These are phyloP conservation scores for Xanthoceras sorbifolium DNA, from an alignment of 345 rosid species.

Conservation along the genomic window DNA sequence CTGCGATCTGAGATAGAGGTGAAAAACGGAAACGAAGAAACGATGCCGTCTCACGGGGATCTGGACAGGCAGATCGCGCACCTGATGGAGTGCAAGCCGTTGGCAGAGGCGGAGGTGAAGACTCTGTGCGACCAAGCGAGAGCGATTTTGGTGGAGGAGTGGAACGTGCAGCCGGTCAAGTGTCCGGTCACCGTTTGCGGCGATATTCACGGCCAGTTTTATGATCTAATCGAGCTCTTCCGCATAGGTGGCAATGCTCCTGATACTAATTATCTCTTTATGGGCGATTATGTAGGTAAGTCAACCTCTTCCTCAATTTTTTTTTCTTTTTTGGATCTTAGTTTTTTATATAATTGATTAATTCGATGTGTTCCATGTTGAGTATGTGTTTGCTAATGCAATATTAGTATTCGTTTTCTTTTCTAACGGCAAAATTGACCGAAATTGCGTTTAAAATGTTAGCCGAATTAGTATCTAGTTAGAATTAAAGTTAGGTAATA, in stretches of 20 bases:
- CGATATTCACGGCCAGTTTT: slow-evolving; percentile 98
- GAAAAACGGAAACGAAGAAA: background rate
- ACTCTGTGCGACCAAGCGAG: slow-evolving; percentile 94
- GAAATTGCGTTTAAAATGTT: background rate
- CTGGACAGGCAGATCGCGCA: slow-evolving; percentile 98
- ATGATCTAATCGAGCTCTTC: slow-evolving; percentile 94
- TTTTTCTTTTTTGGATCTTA: background rate
- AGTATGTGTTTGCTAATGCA: background rate
- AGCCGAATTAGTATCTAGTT: background rate
- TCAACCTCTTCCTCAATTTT: background rate
- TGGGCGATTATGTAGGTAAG: slow-evolving; percentile 99
- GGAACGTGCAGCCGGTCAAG: slow-evolving; percentile 99
- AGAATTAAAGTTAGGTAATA: background rate
- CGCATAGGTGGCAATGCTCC: slow-evolving; percentile 95
- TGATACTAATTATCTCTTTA: slow-evolving; percentile 94
- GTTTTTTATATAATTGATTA: background rate
- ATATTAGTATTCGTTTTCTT: background rate
- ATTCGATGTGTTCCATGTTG: background rate
- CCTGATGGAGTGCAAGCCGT: slow-evolving; percentile 94
- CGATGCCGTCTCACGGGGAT: slow-evolving; percentile 93
- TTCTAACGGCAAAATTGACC: background rate
- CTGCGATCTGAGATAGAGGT: slow-evolving; percentile 1
- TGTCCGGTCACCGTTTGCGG: slow-evolving; percentile 99
- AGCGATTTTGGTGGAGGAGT: slow-evolving; percentile 95
- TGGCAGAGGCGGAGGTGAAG: slow-evolving; percentile 89